These are phyloP conservation scores for Botrytis galanthina DNA, from an alignment of 2,329 filamentous ascomycete species.

Conservation along the genomic window DNA sequence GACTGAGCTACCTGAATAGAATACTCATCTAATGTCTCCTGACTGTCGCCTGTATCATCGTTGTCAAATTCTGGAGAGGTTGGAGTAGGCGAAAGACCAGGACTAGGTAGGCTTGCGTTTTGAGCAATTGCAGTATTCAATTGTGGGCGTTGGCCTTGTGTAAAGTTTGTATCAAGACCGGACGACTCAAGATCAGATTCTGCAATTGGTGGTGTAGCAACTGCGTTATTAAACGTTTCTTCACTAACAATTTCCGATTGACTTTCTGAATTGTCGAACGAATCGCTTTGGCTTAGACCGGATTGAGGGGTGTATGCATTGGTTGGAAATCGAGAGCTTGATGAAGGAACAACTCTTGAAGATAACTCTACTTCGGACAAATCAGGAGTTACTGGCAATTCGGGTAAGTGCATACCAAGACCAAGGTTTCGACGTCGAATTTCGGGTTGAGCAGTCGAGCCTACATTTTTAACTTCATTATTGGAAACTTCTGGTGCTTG, in stretches of 20 bases:
- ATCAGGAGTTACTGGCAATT: conserved; percentile 57
- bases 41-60: conserved; percentile 38
- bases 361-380: conserved; percentile 50
- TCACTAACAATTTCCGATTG: conserved; percentile 38
- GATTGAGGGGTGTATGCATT: conserved; percentile 48
- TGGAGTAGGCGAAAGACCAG: conserved; percentile 87
- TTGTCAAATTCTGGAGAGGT: conserved; percentile 62
- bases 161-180: conserved; percentile 49
- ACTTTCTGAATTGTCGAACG: conserved; percentile 33
- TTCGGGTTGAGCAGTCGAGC: conserved; percentile 14
- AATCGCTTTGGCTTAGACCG: conserved; percentile 43
- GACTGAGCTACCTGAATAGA: conserved; percentile 40
- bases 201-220: conserved; percentile 72
- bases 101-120: conserved; percentile 91
- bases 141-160: conserved; percentile 47
- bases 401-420: conserved; percentile 29
- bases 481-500: neutral
- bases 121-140: conserved; percentile 72
- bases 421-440: conserved; percentile 26
- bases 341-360: conserved; percentile 34
- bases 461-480: conserved; percentile 23
- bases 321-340: conserved; percentile 37
- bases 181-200: conserved; percentile 68
- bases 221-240: conserved; percentile 58
- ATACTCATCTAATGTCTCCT: conserved; percentile 31